Evolutionary conservation across 352 stramenopile species (phyloP).

Genomic region (Pythium plurisporium): DNA sequence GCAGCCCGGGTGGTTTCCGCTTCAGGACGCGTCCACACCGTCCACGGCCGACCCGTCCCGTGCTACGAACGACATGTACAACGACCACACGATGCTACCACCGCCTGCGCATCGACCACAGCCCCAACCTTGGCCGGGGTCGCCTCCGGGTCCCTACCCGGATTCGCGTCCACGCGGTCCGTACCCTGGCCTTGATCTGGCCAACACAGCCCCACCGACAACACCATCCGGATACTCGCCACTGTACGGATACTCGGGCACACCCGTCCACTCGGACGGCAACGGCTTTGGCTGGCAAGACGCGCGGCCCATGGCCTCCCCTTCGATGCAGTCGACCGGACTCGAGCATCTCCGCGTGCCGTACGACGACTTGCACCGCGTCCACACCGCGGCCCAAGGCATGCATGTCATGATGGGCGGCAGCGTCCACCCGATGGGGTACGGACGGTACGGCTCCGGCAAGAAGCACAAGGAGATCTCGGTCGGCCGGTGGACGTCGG

Average conservation of each 20-base stretch:
- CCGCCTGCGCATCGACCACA: not conserved
- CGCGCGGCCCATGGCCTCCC: conserved; percentile 12
- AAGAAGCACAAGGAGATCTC: conserved; percentile 48
- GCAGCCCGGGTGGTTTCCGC: conserved; percentile 53
- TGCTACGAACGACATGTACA: conserved; percentile 17
- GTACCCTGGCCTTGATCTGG: not conserved
- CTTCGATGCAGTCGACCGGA: conserved; percentile 14
- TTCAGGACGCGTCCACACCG: conserved; percentile 23
- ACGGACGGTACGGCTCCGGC: not conserved
- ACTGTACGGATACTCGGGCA: conserved; percentile 17
- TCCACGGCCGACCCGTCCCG: conserved; percentile 4
- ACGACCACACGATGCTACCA: conserved; percentile 8
- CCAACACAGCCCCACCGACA: not conserved
- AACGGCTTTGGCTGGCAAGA: conserved; percentile 21
- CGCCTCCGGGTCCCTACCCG: not conserved
- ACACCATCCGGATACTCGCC: conserved; percentile 14
- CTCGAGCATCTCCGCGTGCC: conserved; percentile 18
- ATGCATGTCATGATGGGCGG: conserved; percentile 27
- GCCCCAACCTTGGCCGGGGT: not conserved
- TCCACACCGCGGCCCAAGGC: conserved; percentile 20
- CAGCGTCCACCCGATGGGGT: conserved; percentile 11
- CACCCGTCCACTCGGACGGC: conserved; percentile 1
- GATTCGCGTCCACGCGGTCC: not conserved
- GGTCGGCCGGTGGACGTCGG: conserved; percentile 69
- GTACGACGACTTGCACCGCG: conserved; percentile 18